phyloP scores from a whole-genome alignment of 1,284 basidiomycete species.

The Boletellus deceptivus region DNA sequence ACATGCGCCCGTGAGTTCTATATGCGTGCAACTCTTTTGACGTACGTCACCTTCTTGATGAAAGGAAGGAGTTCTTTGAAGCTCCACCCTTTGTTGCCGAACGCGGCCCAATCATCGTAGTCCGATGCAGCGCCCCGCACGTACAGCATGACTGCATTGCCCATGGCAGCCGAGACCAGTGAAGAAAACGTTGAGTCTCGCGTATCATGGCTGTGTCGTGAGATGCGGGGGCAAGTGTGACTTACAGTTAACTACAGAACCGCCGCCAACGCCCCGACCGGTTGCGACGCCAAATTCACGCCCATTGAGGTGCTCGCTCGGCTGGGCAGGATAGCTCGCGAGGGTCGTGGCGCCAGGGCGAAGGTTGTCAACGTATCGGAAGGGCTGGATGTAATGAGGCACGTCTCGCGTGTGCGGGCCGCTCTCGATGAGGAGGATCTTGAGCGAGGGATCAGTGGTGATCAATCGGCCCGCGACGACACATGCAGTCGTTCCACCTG shows the following conservation, averaged over 20 bases:
- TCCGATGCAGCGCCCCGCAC: conserved; percentile 1
- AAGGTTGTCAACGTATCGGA: conserved; percentile 41
- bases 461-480: conserved; percentile 37
- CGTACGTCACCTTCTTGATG: conserved; percentile 44
- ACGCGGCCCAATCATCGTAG: not conserved
- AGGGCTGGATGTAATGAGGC: conserved; percentile 49
- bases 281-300: not conserved
- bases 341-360: conserved; percentile 33
- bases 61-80: conserved; percentile 39
- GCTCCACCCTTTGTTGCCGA: not conserved
- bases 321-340: conserved; percentile 41
- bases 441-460: conserved; percentile 38
- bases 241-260: conserved; percentile 42
- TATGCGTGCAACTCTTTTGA: not conserved
- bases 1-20: not conserved
- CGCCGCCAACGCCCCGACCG: conserved; percentile 56
- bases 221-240: too few relatives aligned
- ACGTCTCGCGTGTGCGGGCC: conserved; percentile 48
- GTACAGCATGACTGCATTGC: not conserved
- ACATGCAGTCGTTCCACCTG: too few relatives aligned
- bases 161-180: too few relatives aligned
- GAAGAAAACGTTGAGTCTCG: too few relatives aligned
- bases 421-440: conserved; percentile 46
- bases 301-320: conserved; percentile 26
- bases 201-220: too few relatives aligned